Evolutionary conservation across 2,329 filamentous ascomycete genomes (phyloP).

Genomic region (Paraphoma chrysanthemicola): DNA sequence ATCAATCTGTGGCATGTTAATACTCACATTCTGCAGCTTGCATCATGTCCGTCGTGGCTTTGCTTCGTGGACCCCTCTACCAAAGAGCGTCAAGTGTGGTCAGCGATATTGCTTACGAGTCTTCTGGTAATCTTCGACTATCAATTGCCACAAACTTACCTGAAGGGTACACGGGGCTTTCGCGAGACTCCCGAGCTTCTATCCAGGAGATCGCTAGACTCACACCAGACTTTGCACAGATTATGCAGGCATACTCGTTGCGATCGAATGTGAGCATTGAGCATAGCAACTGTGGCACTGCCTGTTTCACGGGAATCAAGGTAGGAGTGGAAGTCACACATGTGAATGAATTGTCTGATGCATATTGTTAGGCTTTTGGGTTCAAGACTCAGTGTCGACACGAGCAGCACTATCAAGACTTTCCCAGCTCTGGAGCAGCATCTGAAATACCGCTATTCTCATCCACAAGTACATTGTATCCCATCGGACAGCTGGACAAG

Average conservation of each 20-base stretch:
- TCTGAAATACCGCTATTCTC: background rate
- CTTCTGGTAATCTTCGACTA: background rate
- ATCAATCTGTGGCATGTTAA: background rate
- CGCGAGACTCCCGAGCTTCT: background rate
- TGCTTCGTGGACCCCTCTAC: constrained; percentile 4
- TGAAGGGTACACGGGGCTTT: constrained; percentile 1
- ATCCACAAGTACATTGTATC: background rate
- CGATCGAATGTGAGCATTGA: constrained; percentile 3
- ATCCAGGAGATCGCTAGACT: constrained; percentile 1
- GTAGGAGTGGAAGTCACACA: background rate
- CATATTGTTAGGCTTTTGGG: background rate
- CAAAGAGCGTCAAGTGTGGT: constrained; percentile 3
- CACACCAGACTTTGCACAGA: constrained; percentile 2
- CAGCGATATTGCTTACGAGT: background rate
- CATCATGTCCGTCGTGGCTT: background rate
- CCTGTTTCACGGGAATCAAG: background rate
- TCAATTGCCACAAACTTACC: constrained; percentile 1
- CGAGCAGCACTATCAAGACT: background rate
- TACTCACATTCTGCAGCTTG: background rate
- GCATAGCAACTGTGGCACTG: background rate
- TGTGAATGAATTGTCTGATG: background rate
- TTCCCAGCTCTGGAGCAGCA: background rate
- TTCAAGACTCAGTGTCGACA: constrained; percentile 1
- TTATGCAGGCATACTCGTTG: constrained; percentile 6
- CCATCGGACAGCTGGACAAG: background rate